A percentile compares a stretch with the other conserved stretches of the same genome.
Evolutionary conservation across 2,329 filamentous ascomycete species (phyloP).

Genomic region (Beauveria rudraprayagi): DNA sequence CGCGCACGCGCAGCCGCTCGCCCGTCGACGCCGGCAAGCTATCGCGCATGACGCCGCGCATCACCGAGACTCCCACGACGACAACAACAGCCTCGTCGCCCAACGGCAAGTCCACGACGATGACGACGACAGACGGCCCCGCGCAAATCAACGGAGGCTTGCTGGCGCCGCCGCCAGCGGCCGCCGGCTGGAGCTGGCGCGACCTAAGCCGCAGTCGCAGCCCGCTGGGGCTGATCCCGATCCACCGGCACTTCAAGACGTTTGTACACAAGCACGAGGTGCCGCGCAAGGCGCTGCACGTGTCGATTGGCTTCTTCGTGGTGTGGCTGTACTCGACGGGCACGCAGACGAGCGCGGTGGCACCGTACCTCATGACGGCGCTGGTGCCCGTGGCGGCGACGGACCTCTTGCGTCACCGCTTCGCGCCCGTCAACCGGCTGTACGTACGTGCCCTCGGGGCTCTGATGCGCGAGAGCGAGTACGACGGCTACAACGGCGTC

Average conservation of each 20-base stretch:
- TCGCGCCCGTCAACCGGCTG: conserved; percentile 70
- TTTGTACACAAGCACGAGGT: conserved; percentile 97
- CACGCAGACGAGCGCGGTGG: conserved; percentile 67
- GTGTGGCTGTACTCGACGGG: conserved; percentile 77
- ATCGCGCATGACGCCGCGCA: conserved; percentile 42
- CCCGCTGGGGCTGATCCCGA: conserved; percentile 87
- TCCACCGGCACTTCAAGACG: conserved; percentile 83
- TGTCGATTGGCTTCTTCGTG: conserved; percentile 93
- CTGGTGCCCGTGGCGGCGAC: conserved; percentile 76
- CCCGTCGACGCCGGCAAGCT: conserved; percentile 48
- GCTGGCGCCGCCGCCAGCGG: conserved; percentile 52
- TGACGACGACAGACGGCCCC: conserved; percentile 19
- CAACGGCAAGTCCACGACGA: conserved; percentile 18
- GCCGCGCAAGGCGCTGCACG: conserved; percentile 84
- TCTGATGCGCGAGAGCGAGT: conserved; percentile 95
- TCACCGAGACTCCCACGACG: conserved; percentile 20
- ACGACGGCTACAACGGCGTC: conserved; percentile 88
- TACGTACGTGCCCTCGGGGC: conserved; percentile 82
- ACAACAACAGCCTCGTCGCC: not conserved
- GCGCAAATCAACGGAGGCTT: conserved; percentile 54
- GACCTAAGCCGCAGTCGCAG: conserved; percentile 88
- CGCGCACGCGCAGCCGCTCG: conserved; percentile 64
- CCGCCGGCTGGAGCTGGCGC: conserved; percentile 64
- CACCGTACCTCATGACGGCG: conserved; percentile 72
- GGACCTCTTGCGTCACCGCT: conserved; percentile 78